Evolutionary conservation across 2,329 filamentous ascomycete species (phyloP).

Genomic region (Paracoccidioides brasiliensis): DNA sequence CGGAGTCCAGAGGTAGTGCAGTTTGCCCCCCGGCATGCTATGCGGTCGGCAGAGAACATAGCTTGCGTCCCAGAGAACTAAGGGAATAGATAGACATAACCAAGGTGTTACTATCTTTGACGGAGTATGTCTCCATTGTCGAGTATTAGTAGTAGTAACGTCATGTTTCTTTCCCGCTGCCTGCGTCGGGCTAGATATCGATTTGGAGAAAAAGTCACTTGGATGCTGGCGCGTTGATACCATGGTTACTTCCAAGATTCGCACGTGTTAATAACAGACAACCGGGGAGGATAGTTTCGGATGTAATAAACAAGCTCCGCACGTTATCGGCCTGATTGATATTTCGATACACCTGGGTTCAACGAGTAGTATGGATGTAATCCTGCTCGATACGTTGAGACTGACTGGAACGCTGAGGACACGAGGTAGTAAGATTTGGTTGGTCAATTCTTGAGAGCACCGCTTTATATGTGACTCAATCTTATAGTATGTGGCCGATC

Average conservation of each 20-base stretch:
- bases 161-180: slow-evolving; percentile 17
- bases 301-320: neutral
- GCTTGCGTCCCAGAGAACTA: slow-evolving; percentile 67
- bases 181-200: slow-evolving; percentile 16
- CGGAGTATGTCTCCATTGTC: slow-evolving; percentile 45
- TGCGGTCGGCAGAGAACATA: slow-evolving; percentile 72
- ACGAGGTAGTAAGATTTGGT: neutral
- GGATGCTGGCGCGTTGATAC: slow-evolving; percentile 45
- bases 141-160: slow-evolving; percentile 14
- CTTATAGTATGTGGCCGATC: neutral
- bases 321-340: neutral
- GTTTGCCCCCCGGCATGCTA: slow-evolving; percentile 63
- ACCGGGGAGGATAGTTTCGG: neutral
- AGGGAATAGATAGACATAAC: slow-evolving; percentile 60
- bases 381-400: neutral
- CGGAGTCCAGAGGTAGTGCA: slow-evolving; percentile 59
- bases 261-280: neutral
- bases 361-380: neutral
- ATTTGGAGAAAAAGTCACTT: slow-evolving; percentile 33
- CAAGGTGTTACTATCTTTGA: slow-evolving; percentile 51
- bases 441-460: neutral
- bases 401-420: neutral
- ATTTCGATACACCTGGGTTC: neutral
- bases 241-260: slow-evolving; percentile 25
- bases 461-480: neutral